Percentiles rank a stretch among this genome's conserved stretches.
Evolutionary conservation across 2,329 filamentous ascomycete genomes (phyloP).

Genomic region (Davidsoniella virescens): DNA sequence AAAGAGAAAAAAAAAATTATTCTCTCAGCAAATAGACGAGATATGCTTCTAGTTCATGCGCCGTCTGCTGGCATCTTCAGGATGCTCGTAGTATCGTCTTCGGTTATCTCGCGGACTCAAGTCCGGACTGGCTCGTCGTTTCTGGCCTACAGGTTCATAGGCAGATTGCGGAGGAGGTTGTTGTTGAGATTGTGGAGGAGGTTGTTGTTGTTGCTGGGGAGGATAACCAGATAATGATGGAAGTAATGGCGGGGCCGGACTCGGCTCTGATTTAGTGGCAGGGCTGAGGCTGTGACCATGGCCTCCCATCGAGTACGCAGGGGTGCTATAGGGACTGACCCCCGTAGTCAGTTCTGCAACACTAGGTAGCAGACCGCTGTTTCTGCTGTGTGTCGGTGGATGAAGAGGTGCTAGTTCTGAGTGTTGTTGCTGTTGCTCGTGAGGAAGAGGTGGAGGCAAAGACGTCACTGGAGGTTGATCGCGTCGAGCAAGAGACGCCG

Average conservation of each 20-base stretch:
- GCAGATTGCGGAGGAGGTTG: slow-evolving; percentile 7
- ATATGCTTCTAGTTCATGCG: slow-evolving; percentile 8
- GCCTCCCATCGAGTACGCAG: slow-evolving; percentile 29
- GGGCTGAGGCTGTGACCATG: slow-evolving; percentile 17
- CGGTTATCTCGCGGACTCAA: slow-evolving; percentile 28
- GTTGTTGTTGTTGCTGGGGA: background rate
- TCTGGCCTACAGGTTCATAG: slow-evolving; percentile 28
- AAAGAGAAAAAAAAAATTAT: background rate
- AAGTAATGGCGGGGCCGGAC: slow-evolving; percentile 25
- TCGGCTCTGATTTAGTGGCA: slow-evolving; percentile 24
- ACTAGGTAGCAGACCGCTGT: slow-evolving; percentile 37
- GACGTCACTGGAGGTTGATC: background rate
- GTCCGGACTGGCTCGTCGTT: slow-evolving; percentile 37
- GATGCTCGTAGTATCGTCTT: slow-evolving; percentile 11
- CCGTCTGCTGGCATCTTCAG: slow-evolving; percentile 8
- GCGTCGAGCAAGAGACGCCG: slow-evolving; percentile 16
- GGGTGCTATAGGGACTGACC: slow-evolving; percentile 43
- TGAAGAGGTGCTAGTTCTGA: slow-evolving; percentile 11
- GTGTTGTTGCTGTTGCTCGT: slow-evolving; percentile 14
- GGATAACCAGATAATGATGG: slow-evolving; percentile 22
- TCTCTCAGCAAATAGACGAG: background rate
- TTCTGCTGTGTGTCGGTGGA: slow-evolving; percentile 19
- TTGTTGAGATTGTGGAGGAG: no score
- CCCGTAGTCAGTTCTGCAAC: slow-evolving; percentile 49
- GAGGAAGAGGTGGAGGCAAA: slow-evolving; percentile 18